A percentile compares a stretch with the other conserved stretches of the same genome.
Conservation (phyloP, 1,284 basidiomycete genomes). For the Trametes pubescens region DNA sequence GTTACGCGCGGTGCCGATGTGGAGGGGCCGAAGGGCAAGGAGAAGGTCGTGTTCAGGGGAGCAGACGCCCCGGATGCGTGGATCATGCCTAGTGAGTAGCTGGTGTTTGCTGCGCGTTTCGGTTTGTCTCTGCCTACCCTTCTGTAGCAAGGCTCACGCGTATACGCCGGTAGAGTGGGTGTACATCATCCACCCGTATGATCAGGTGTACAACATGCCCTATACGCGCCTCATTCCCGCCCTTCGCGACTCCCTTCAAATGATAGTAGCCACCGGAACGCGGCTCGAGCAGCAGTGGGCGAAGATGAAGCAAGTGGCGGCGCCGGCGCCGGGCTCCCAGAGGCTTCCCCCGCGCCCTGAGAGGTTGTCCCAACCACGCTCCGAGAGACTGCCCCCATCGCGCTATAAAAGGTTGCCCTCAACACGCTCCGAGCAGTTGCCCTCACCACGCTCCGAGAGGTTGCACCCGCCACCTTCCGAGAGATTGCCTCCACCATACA, state of each 20-base stretch:
- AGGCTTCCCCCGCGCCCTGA: too few relatives aligned
- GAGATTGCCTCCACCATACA: too few relatives aligned
- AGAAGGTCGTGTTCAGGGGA: constrained; percentile 41
- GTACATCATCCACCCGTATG: constrained; percentile 49
- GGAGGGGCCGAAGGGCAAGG: constrained; percentile 34
- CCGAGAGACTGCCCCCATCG: too few relatives aligned
- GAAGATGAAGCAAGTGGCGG: constrained; percentile 1
- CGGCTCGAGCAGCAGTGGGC: constrained; percentile 25
- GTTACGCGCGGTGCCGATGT: constrained; percentile 50
- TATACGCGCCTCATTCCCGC: constrained; percentile 48
- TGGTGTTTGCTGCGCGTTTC: not conserved
- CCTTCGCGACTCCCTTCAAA: constrained; percentile 25
- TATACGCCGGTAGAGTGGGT: constrained; percentile 50
- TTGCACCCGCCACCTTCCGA: too few relatives aligned
- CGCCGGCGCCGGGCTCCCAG: not conserved
- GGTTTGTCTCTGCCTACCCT: not conserved
- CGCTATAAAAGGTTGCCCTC: too few relatives aligned
- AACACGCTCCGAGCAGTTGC: too few relatives aligned
- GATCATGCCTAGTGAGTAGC: constrained; percentile 48
- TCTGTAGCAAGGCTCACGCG: not conserved
- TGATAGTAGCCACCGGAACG: constrained; percentile 9
- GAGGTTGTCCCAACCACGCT: too few relatives aligned
- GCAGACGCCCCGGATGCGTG: constrained; percentile 38
- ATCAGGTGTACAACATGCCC: constrained; percentile 52
- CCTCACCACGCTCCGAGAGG: too few relatives aligned